Evolutionary conservation across 495 filamentous ascomycete genomes (phyloP).

Genomic region (Trypethelium eluteriae): DNA sequence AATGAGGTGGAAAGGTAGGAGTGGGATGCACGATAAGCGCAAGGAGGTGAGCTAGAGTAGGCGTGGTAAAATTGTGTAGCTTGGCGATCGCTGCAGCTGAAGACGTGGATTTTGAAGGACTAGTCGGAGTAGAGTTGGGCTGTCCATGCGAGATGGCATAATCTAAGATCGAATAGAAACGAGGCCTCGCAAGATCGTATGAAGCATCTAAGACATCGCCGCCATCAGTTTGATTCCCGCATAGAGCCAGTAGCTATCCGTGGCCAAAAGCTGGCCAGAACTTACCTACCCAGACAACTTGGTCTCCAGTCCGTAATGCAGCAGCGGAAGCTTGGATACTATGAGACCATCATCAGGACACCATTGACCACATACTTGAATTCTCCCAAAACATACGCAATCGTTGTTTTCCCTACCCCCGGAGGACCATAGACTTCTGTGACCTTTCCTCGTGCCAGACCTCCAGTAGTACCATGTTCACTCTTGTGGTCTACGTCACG

Average conservation of each 20-base stretch:
- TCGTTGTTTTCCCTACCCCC: constrained; percentile 75
- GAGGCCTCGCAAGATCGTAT: constrained; percentile 23
- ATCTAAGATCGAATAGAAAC: constrained; percentile 14
- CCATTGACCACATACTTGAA: not conserved
- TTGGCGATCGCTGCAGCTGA: not conserved
- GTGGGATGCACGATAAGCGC: constrained; percentile 61
- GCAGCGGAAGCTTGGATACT: constrained; percentile 64
- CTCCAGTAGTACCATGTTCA: constrained; percentile 32
- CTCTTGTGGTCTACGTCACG: constrained; percentile 9
- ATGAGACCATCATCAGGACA: not conserved
- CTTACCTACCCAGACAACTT: constrained; percentile 83
- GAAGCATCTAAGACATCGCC: constrained; percentile 12
- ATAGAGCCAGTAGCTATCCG: not conserved
- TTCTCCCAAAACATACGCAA: constrained; percentile 50
- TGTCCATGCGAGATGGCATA: constrained; percentile 12
- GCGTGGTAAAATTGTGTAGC: constrained; percentile 33
- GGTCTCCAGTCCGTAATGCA: constrained; percentile 51
- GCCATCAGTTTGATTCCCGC: not conserved
- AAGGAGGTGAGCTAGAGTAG: constrained; percentile 67
- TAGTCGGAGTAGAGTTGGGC: constrained; percentile 22
- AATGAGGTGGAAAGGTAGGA: constrained; percentile 48
- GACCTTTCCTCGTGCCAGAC: constrained; percentile 68
- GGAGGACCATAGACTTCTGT: constrained; percentile 85
- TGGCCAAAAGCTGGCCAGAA: constrained; percentile 16
- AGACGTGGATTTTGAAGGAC: constrained; percentile 17